These are phyloP conservation scores for Parachaetomium inaequale DNA, from an alignment of 495 filamentous ascomycete genomes.

Conservation along the genomic window DNA sequence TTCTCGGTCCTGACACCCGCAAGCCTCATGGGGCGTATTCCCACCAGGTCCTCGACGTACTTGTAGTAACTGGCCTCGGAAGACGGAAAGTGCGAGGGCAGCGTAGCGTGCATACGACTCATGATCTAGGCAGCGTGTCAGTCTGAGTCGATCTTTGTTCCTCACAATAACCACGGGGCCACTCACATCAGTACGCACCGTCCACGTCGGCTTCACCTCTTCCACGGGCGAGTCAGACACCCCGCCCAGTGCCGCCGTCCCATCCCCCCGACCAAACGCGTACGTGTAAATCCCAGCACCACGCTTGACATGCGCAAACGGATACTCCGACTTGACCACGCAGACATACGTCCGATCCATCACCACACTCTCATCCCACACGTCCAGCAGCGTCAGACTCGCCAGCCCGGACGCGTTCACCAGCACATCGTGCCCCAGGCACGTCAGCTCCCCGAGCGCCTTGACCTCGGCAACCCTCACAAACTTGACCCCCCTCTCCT, in stretches of 20 bases:
- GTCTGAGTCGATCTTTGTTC: neutral
- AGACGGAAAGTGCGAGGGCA: conserved; percentile 17
- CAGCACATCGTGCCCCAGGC: conserved; percentile 11
- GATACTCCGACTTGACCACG: conserved; percentile 12
- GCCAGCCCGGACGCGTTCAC: conserved; percentile 18
- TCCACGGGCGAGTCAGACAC: conserved; percentile 14
- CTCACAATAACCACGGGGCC: neutral
- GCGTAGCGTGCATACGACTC: conserved; percentile 6
- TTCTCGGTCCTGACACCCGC: conserved; percentile 15
- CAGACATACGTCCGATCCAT: conserved; percentile 18
- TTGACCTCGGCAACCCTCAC: conserved; percentile 17
- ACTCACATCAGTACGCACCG: conserved; percentile 16
- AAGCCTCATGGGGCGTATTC: conserved; percentile 16
- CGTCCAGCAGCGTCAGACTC: conserved; percentile 12
- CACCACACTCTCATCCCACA: conserved; percentile 14
- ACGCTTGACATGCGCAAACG: conserved; percentile 12
- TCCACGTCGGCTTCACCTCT: neutral
- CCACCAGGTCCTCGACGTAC: conserved; percentile 12
- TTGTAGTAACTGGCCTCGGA: conserved; percentile 7
- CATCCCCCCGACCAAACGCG: conserved; percentile 20
- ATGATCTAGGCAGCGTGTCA: conserved; percentile 16
- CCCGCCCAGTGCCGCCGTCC: conserved; percentile 20
- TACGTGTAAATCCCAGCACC: conserved; percentile 14
- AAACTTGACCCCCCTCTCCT: conserved; percentile 27
- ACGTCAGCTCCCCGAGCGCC: conserved; percentile 20